Evolutionary conservation across 192 early-diverging fungal species (phyloP), one percentile per base, ranked within the genome.

Genomic region (Coemansia pectinata): DNA sequence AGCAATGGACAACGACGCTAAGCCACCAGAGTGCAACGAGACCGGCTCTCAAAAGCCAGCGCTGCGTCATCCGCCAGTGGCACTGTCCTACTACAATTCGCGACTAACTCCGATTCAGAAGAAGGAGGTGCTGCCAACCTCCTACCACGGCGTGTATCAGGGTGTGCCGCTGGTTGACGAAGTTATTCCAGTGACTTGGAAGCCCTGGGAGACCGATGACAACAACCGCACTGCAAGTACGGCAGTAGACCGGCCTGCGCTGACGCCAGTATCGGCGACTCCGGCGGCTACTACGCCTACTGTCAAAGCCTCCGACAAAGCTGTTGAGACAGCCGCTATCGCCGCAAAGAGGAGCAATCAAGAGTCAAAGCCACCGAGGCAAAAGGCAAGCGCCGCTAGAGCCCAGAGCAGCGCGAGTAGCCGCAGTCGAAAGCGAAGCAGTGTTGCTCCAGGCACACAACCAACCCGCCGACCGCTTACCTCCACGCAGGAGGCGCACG

Each of bases 31-130:
- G 42, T 34, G n/a, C 58, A 50, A 25, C 66, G n/a, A 34, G 27
- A 25, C 66, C 12, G n/a, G 42, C 34, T 4, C 52, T 59, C 55
- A 64, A 42, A 57, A 59, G 58, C 65, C 21, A 27, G 25, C 52
- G 25, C 11, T 23, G 52, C 52, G 62, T 31, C 62, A 66, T 33
- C 40, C 62, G 47, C 41, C 69, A 12, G 60, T 63, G 25, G 60
- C 60, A 19, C 23, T 62, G 33, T 45, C 74, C 21, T 81, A 60
- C 65, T 81, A 81, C 60, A 81, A 81, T 53, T 68, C 79, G 19
- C 70, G 79, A 3, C 47, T 81, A 17, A 57, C 66, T 1, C 79
- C 79, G 14, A 65, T 76, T 19, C 73, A 48, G 23, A 63, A 67
- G 42, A 70, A 66, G 3, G 38, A 73, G 11, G 52, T 62, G 23